Evolutionary conservation across 2,329 filamentous ascomycete genomes (phyloP).

Genomic region (Colletotrichum lini): DNA sequence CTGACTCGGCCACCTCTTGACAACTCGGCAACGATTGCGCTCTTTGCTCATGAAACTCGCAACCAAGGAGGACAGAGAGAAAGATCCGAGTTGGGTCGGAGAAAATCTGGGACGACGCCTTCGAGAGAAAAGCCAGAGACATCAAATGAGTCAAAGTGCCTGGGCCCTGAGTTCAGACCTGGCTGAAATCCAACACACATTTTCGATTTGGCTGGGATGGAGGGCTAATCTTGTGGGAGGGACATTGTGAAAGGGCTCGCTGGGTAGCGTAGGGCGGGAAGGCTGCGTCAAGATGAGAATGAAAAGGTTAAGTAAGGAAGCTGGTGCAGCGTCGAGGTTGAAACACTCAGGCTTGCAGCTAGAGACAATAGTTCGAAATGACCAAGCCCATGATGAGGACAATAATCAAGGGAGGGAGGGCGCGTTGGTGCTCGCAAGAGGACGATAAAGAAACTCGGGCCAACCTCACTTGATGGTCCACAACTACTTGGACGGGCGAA

Average conservation of each 20-base stretch:
- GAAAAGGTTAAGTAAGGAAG: neutral
- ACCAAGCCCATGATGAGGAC: neutral
- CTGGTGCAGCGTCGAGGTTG: neutral
- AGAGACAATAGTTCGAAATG: neutral
- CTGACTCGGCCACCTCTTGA: neutral
- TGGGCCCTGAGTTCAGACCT: neutral
- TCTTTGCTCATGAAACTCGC: neutral
- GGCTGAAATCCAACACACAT: neutral
- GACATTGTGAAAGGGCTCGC: neutral
- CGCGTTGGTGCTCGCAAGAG: slow-evolving; percentile 2
- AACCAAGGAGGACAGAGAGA: neutral
- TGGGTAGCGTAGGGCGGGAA: neutral
- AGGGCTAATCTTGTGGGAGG: neutral
- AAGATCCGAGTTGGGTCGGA: neutral
- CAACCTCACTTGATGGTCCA: slow-evolving; percentile 7
- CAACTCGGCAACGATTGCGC: neutral
- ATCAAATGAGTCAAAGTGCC: neutral
- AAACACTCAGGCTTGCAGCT: neutral
- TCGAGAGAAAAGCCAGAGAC: neutral
- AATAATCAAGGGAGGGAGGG: slow-evolving; percentile 25
- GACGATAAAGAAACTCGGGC: slow-evolving; percentile 3
- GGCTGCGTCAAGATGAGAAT: neutral
- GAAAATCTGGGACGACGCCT: neutral
- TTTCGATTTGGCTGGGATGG: neutral
- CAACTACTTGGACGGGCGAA: neutral